phyloP scores from a whole-genome alignment of 176 grass and related monocot genomes.

The Avena insularis region DNA sequence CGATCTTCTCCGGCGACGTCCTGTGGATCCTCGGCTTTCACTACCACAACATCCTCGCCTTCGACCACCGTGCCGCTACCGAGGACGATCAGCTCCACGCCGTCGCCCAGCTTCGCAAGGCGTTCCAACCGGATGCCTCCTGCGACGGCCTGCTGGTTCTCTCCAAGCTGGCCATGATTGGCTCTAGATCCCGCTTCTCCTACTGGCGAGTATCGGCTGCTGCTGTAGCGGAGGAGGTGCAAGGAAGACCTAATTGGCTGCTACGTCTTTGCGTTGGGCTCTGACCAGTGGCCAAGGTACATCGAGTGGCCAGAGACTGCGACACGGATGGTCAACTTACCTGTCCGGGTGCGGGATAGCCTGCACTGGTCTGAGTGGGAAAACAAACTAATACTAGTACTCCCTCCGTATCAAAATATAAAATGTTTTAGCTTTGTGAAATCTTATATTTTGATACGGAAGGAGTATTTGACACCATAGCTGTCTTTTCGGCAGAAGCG shows the following conservation, averaged over 20 bases:
- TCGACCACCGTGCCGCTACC: neutral
- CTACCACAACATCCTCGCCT: neutral
- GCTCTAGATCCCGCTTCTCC: neutral
- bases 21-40: neutral
- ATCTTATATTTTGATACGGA: neutral
- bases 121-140: neutral
- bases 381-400: neutral
- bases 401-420: too few relatives aligned
- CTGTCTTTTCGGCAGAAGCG: neutral
- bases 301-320: neutral
- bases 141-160: neutral
- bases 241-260: neutral
- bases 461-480: neutral
- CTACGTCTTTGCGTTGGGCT: neutral
- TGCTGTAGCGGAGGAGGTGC: neutral
- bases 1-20: neutral
- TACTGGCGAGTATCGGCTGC: neutral
- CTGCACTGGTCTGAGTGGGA: neutral
- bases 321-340: neutral
- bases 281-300: neutral
- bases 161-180: neutral
- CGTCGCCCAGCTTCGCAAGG: neutral
- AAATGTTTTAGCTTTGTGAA: too few relatives aligned
- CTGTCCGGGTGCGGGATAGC: neutral
- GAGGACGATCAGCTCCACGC: neutral